Base-by-base conservation (phyloP, 495 filamentous ascomycete genomes). In the Copromyces sp. region DNA sequence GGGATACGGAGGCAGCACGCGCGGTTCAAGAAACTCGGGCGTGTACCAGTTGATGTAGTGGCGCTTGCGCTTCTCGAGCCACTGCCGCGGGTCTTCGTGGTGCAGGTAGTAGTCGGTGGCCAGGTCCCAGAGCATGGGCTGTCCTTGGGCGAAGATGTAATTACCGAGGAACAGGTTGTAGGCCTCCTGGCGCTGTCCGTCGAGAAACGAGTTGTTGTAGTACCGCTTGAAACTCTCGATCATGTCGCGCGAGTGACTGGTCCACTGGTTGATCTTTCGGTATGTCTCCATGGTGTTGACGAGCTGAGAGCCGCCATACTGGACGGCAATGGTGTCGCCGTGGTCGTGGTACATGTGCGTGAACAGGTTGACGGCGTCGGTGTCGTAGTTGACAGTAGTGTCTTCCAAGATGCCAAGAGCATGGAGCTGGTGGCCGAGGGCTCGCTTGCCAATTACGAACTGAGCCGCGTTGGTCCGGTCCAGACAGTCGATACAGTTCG, bases 221-320 rank as follows among this genome's bases (percentile, higher is more conserved):
- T 98, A 99, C 39, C 95, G 90, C 80, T 98, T 99, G 85, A 99
- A 98, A 80, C 93, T 97, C 81, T 99, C 95, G 11, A 99, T 93
- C 95, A 99, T 99, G 80, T 99, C 95, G 59, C 95, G 87, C 8
- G 95, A 97, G 77, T 96, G 93, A 75, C 94, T 97, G 45, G 93
- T 97, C 95, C 95, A 99, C 79, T 98, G 94, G 73, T 98, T 98
- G 79, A 97, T 96, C 81, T 97, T 98, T 69, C 95, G 90, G 80
- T 99, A 99, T 3, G 96, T 98, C 72, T 94, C 94, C 95, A 98
- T 97, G 1, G 95, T 99, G 81, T 99, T 99, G 73, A 99, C 95
- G 1, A 99, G 86, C 80, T 98, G 95, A 11, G 94, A 98, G 35
- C 95, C 96, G 69, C 96, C 96, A 78, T 99, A 99, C 78, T 99